phyloP scores from a whole-genome alignment of 2,329 filamentous ascomycete genomes.

The Madurella mycetomatis region DNA sequence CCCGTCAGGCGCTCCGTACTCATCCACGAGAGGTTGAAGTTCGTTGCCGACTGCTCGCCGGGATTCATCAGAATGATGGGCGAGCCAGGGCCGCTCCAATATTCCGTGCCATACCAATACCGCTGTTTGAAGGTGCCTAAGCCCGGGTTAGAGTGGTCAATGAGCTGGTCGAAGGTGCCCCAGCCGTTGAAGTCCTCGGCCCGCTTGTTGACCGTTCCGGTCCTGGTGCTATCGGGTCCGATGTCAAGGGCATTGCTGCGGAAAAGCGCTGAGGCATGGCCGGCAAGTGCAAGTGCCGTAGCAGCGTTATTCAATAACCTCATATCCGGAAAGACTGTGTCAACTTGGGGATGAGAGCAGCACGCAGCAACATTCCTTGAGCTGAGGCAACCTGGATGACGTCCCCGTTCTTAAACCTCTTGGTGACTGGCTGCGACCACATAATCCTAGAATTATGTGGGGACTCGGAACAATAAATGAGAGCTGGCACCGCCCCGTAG shows the following conservation, averaged over 20 bases:
- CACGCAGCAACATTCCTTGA: neutral
- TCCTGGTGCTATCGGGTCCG: slow-evolving; percentile 21
- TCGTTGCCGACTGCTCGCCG: slow-evolving; percentile 35
- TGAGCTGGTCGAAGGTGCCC: slow-evolving; percentile 36
- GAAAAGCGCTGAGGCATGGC: slow-evolving; percentile 3
- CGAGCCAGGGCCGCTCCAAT: slow-evolving; percentile 38
- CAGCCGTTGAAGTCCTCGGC: slow-evolving; percentile 20
- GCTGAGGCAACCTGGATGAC: neutral
- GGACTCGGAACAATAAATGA: too few species aligned
- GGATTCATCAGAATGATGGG: slow-evolving; percentile 40
- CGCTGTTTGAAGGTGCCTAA: slow-evolving; percentile 40
- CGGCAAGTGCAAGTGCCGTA: slow-evolving; percentile 5
- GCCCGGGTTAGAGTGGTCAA: slow-evolving; percentile 38
- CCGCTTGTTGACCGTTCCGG: slow-evolving; percentile 14
- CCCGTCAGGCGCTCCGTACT: slow-evolving; percentile 39
- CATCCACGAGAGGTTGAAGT: slow-evolving; percentile 37
- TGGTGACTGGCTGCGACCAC: too few species aligned
- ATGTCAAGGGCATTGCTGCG: slow-evolving; percentile 21
- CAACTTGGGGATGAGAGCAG: neutral
- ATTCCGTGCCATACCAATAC: slow-evolving; percentile 39
- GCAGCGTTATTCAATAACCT: slow-evolving; percentile 10
- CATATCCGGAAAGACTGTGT: slow-evolving; percentile 7
- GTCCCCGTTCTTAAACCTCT: neutral
- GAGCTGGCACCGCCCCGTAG: too few species aligned
- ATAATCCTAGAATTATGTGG: too few species aligned